phyloP scores from a whole-genome alignment of 176 grass and related monocot species.

The Aegilops sharonensis region DNA sequence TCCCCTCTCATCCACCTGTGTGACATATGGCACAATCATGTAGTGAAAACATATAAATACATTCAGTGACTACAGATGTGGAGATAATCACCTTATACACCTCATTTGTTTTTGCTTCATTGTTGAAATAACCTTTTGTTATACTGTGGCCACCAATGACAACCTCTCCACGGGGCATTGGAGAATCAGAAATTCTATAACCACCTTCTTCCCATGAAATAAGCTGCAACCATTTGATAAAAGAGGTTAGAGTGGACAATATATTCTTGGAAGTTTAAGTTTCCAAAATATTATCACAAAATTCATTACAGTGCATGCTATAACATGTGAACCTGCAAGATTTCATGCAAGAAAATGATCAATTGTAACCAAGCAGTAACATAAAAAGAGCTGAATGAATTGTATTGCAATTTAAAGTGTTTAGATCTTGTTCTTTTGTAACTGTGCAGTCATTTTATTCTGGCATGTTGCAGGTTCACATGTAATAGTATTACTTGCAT shows the following conservation, averaged over 20 bases:
- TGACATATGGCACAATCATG: neutral
- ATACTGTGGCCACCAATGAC: slow-evolving; percentile 70
- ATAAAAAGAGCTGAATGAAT: neutral
- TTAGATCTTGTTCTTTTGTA: neutral
- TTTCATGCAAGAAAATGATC: neutral
- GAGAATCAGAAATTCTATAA: slow-evolving; percentile 72
- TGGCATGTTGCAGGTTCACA: neutral
- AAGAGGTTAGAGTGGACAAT: neutral
- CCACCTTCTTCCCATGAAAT: slow-evolving; percentile 84
- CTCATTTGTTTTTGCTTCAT: slow-evolving; percentile 77
- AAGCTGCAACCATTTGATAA: slow-evolving; percentile 47
- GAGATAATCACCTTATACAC: slow-evolving; percentile 60
- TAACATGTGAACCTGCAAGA: neutral
- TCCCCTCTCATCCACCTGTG: slow-evolving; percentile 69
- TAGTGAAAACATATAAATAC: slow-evolving; percentile 2
- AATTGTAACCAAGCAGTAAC: neutral
- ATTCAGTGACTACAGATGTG: neutral
- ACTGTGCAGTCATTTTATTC: neutral
- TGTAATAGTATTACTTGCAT: neutral
- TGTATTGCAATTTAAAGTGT: neutral
- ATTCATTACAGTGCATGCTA: neutral
- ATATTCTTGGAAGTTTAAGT: neutral
- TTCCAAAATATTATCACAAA: neutral
- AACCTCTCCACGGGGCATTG: slow-evolving; percentile 82
- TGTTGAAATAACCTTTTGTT: slow-evolving; percentile 84